phyloP scores from a whole-genome alignment of 2,329 filamentous ascomycete species.

The Epichloe baconii region DNA sequence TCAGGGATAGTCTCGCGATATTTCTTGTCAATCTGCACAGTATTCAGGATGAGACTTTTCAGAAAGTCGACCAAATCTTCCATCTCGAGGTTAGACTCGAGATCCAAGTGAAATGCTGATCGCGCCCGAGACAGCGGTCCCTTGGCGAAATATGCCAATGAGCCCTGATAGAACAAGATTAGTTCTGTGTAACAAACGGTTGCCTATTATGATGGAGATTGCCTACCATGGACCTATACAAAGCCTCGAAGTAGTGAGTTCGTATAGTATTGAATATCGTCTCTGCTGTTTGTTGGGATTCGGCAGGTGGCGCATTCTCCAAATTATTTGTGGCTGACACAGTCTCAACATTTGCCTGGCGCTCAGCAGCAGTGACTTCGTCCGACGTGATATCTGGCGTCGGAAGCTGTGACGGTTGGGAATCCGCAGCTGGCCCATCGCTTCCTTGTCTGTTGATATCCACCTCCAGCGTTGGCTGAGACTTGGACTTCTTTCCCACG shows the following conservation, averaged over 20 bases:
- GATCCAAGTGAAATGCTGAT: slow-evolving; percentile 53
- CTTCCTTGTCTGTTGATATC: slow-evolving; percentile 14
- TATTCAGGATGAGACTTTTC: slow-evolving; percentile 53
- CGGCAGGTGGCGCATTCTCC: slow-evolving; percentile 4
- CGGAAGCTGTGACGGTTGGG: slow-evolving; percentile 9
- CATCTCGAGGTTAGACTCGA: slow-evolving; percentile 46
- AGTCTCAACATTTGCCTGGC: neutral
- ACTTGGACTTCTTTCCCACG: slow-evolving; percentile 37
- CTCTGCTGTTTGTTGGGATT: slow-evolving; percentile 29
- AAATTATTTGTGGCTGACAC: neutral
- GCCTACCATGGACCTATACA: slow-evolving; percentile 52
- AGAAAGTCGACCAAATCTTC: slow-evolving; percentile 54
- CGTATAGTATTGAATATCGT: slow-evolving; percentile 46
- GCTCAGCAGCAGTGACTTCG: neutral
- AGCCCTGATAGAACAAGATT: slow-evolving; percentile 37
- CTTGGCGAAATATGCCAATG: slow-evolving; percentile 73
- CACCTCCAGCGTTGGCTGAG: slow-evolving; percentile 28
- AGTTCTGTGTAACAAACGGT: slow-evolving; percentile 11
- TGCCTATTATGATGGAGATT: slow-evolving; percentile 27
- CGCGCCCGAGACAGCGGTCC: slow-evolving; percentile 65
- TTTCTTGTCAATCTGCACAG: slow-evolving; percentile 62
- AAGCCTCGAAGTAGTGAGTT: slow-evolving; percentile 42
- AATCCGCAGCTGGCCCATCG: slow-evolving; percentile 7
- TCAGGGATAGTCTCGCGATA: slow-evolving; percentile 58
- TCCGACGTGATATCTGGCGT: slow-evolving; percentile 5